These are phyloP conservation scores for Lachnellula suecica DNA, from an alignment of 2,329 filamentous ascomycete species.

Conservation along the genomic window DNA sequence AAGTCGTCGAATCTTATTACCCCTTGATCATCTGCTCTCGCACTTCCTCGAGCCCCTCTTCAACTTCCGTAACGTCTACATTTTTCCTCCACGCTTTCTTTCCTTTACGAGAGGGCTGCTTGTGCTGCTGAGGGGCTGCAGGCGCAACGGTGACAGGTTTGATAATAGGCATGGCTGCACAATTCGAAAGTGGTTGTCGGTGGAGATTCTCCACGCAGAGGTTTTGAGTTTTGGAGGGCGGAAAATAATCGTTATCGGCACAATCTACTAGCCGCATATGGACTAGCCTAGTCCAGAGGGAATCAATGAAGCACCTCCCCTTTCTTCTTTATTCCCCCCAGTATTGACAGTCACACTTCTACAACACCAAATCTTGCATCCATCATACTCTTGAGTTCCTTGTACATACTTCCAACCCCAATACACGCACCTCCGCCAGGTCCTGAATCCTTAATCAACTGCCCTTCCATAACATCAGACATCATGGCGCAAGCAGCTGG, in stretches of 20 bases:
- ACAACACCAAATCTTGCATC: not conserved
- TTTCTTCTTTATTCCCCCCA: conserved; percentile 16
- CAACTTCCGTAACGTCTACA: conserved; percentile 86
- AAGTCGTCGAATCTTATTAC: conserved; percentile 44
- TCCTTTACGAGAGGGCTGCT: conserved; percentile 90
- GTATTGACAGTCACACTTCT: no score
- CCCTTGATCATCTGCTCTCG: conserved; percentile 91
- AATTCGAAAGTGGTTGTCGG: not conserved
- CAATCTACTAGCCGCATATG: not conserved
- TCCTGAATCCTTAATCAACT: conserved; percentile 1
- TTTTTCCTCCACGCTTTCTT: conserved; percentile 99
- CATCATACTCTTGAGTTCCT: conserved; percentile 9
- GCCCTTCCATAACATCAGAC: conserved; percentile 24
- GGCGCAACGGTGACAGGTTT: conserved; percentile 41
- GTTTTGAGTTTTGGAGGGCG: not conserved
- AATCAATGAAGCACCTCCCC: conserved; percentile 4
- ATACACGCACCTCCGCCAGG: not conserved
- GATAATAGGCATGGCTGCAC: conserved; percentile 31
- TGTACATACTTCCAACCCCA: conserved; percentile 17
- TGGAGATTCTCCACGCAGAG: not conserved
- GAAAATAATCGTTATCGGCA: not conserved
- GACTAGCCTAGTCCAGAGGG: not conserved
- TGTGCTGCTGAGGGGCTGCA: conserved; percentile 74
- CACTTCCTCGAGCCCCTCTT: conserved; percentile 77
- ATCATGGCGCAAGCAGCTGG: conserved; percentile 82